Evolutionary conservation across 2,329 filamentous ascomycete genomes (phyloP).

Genomic region (Atkinsonella texensis): DNA sequence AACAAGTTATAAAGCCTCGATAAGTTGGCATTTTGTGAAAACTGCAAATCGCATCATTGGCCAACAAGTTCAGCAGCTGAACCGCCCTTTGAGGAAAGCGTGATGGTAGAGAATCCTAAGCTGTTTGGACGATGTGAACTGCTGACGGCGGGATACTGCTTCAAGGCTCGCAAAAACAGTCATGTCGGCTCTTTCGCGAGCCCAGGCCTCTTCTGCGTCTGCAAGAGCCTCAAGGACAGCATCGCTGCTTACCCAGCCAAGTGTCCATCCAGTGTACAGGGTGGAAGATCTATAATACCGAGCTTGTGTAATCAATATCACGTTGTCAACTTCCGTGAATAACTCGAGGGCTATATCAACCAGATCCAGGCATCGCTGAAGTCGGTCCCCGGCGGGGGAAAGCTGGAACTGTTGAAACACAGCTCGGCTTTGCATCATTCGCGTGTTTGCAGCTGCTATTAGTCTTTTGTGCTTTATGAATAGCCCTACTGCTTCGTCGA

Average conservation of each 20-base stretch:
- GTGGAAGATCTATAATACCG: background rate
- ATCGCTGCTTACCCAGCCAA: background rate
- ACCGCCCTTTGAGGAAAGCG: background rate
- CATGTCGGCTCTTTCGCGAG: conserved; percentile 1
- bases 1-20: no score
- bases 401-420: background rate
- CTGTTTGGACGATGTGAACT: background rate
- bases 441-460: background rate
- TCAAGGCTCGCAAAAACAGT: background rate
- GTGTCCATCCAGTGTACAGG: background rate
- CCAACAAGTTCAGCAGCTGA: no score
- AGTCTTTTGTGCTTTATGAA: background rate
- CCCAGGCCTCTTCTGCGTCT: conserved; percentile 2
- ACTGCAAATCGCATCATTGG: no score
- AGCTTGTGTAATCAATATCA: background rate
- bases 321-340: background rate
- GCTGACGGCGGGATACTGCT: background rate
- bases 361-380: background rate
- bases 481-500: background rate
- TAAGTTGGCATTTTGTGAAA: no score
- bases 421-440: background rate
- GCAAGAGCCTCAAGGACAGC: background rate
- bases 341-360: background rate
- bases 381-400: background rate
- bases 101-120: background rate